Conservation (phyloP, 2,329 filamentous ascomycete genomes). For the Bertia moriformis region DNA sequence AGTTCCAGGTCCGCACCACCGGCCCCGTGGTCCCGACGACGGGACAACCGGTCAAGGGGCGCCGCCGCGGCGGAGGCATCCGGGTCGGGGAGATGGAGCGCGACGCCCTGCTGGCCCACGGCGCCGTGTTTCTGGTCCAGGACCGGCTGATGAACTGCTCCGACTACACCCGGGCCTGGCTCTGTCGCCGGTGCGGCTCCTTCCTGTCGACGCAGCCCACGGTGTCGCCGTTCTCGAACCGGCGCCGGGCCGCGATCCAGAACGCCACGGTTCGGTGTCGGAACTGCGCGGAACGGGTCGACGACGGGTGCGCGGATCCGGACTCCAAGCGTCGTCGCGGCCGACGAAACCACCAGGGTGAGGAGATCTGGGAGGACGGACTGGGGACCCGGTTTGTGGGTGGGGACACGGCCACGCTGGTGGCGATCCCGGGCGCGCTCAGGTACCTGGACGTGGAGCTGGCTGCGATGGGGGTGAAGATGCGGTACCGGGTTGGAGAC, state of each 20-base stretch:
- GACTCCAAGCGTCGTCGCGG: constrained; percentile 14
- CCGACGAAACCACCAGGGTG: constrained; percentile 37
- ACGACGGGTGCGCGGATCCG: too few relatives aligned
- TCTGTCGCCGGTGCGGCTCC: constrained; percentile 77
- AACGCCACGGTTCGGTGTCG: constrained; percentile 60
- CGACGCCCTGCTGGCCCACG: constrained; percentile 86
- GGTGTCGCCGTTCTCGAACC: constrained; percentile 46
- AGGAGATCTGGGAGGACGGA: constrained; percentile 90
- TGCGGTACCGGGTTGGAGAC: constrained; percentile 60
- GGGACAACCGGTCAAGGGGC: constrained; percentile 90
- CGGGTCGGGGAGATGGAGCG: constrained; percentile 99
- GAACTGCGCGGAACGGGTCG: constrained; percentile 53
- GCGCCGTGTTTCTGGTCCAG: constrained; percentile 84
- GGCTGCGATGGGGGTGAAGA: constrained; percentile 86
- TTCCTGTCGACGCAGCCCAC: constrained; percentile 80
- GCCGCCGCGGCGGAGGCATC: constrained; percentile 93
- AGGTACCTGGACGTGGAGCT: constrained; percentile 90
- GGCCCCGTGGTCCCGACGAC: constrained; percentile 86
- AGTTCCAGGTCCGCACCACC: constrained; percentile 93
- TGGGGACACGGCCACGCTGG: constrained; percentile 77
- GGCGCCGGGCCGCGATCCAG: constrained; percentile 44
- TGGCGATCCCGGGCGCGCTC: constrained; percentile 83
- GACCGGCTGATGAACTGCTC: constrained; percentile 95
- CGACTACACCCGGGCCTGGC: constrained; percentile 78
- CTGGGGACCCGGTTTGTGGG: constrained; percentile 72